Base-by-base conservation (phyloP, 306 rosid genomes). In the Acacia crassicarpa region DNA sequence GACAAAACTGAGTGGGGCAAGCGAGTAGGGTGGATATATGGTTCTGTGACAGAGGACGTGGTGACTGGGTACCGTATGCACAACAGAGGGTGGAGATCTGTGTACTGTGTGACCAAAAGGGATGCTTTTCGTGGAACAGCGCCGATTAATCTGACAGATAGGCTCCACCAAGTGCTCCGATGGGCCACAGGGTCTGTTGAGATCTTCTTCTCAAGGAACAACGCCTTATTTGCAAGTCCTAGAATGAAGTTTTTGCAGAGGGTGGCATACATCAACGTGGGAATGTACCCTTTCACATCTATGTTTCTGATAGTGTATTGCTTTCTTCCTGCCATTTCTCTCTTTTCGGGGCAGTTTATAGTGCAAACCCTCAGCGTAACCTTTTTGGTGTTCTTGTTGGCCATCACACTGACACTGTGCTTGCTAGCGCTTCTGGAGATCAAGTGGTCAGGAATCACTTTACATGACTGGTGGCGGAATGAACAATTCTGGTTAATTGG, bases 181-280 rank as follows among this genome's bases (percentile, higher is more conserved):
- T 93, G 97, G 98, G 98, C 98, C 0, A 93, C 98, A 9, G 97
- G 98, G 1, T 93, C 98, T 0, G 98, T 93, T 1, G 97, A 93
- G 85, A 91, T 91, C 32, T 91, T 93, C 85, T 93, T 93, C 88
- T 93, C 98, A 38, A 88, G 88, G 81, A 89, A 93, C 87, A 93
- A 93, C 17, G 94, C 97, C 6, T 48, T 91, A 11, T 83, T 91
- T n/a, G 98, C 98, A 2, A 89, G 91, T 38, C 92, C 79, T 11
- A 83, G 97, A 71, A 88, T 93, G 98, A 93, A 93, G 72, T 85
- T 91, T 83, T 78, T 91, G 82, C 97, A 93, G 63, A 89, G 96
- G 79, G 94, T 93, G n/a, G 94, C 98, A 67, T 93, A 93, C 78
- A 90, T 93, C 91, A 93, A 93, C 23, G 97, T 89, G 6, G 98